These are phyloP conservation scores for Adiantum capillusveneris DNA, from an alignment of 75 land plant species.

Conservation along the genomic window DNA sequence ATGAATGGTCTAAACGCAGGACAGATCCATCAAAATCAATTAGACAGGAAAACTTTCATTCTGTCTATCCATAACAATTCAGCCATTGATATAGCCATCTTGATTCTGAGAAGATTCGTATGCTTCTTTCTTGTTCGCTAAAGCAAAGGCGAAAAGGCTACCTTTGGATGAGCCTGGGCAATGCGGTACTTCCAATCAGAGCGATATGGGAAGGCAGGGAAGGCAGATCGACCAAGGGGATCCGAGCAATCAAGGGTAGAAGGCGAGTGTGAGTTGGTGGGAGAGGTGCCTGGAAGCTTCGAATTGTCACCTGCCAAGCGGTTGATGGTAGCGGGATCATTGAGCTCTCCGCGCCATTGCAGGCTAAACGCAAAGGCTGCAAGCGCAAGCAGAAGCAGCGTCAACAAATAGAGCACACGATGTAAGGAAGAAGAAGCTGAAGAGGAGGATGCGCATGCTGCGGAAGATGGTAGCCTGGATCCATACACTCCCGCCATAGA, in stretches of 20 bases:
- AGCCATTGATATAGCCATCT: too few species aligned
- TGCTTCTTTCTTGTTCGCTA: too few species aligned
- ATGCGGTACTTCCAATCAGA: slow-evolving; percentile 57
- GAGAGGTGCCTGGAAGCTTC: slow-evolving; percentile 63
- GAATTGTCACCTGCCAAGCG: slow-evolving; percentile 41
- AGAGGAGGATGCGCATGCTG: not conserved
- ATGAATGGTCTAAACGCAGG: too few species aligned
- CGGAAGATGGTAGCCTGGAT: not conserved
- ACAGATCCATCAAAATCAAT: too few species aligned
- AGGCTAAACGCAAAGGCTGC: slow-evolving; percentile 77
- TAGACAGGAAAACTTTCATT: too few species aligned
- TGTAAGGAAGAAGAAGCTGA: slow-evolving; percentile 9
- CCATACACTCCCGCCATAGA: too few species aligned
- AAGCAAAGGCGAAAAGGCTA: too few species aligned
- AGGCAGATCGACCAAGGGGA: slow-evolving; percentile 21
- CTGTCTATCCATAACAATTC: too few species aligned
- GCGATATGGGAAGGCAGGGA: slow-evolving; percentile 60
- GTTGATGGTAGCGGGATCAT: slow-evolving; percentile 40
- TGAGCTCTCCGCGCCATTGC: slow-evolving; percentile 86
- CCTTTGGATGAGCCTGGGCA: slow-evolving; percentile 55
- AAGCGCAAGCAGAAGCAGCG: slow-evolving; percentile 59
- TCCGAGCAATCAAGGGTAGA: slow-evolving; percentile 37
- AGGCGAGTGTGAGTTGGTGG: slow-evolving; percentile 12
- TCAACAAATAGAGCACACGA: slow-evolving; percentile 56
- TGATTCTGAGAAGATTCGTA: too few species aligned